Base-by-base conservation (phyloP, 2,329 filamentous ascomycete species). In the Pseudonectria buxi region DNA sequence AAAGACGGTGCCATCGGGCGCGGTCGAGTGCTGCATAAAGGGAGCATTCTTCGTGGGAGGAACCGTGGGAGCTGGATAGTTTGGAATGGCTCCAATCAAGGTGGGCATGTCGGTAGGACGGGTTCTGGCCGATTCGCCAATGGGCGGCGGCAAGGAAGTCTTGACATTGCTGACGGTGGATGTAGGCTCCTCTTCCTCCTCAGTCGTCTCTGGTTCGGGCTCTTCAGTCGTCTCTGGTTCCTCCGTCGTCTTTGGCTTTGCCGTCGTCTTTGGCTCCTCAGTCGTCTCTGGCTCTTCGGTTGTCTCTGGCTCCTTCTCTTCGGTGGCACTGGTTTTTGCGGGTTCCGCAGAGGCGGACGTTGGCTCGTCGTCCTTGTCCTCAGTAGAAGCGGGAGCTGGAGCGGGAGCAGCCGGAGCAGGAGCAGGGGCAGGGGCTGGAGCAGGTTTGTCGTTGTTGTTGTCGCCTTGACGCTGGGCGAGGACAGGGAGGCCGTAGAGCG, bases 1-100 rank as follows among this genome's bases (percentile, higher is more conserved):
- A 66, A 98, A 98, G 40, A 98, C 83, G 4, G 90, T 95, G 36
- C 92, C 92, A 54, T 96, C 85, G 3, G 92, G 92, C 10, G 89
- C 71, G 35, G 65, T 81, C 1, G 88, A 94, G 53, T 82, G 80
- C 55, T 89, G 82, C 86, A 96, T 95, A 58, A 86, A 98, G 12
- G 90, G 88, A 5, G 92, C 92, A 54, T 83, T 77, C 26, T 76
- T 72, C 3, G 86, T 95, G 16, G 88, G 84, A 7, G 92, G 92
- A 3, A 96, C 81, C 16, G 78, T 74, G 4, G 87, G 71, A 2
- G 83, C 65, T 5, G 89, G 85, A 45, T 83, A 84, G 14, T 76
- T 75, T 45, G 67, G 66, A 33, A 70, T 59, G 4, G 52, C 44
- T 11, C 52, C 59, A 33, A 56, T 64, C 43, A 72, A 55, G 3